A percentile compares a stretch with the other conserved stretches of the same genome.
These are phyloP conservation scores for Psophocarpus tetragonolobus DNA, from an alignment of 306 rosid species.

Conservation along the genomic window DNA sequence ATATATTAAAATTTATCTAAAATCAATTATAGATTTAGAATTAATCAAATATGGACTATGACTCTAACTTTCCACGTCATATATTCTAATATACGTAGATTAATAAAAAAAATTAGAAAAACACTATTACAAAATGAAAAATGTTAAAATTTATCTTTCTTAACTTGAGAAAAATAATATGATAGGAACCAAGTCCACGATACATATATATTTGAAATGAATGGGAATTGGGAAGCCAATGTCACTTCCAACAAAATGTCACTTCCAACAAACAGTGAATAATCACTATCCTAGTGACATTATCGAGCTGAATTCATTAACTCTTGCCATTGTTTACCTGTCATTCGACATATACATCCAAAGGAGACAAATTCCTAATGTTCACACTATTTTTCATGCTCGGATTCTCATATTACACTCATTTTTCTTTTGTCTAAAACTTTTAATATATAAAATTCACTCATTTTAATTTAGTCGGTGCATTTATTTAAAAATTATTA, in stretches of 20 bases:
- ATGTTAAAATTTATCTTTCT: neutral
- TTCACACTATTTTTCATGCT: neutral
- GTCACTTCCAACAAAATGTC: conserved; percentile 11
- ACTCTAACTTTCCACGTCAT: too few relatives aligned
- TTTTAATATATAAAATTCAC: neutral
- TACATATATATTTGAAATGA: conserved; percentile 11
- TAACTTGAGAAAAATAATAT: neutral
- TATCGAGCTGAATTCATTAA: neutral
- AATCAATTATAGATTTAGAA: too few relatives aligned
- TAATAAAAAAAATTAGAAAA: too few relatives aligned
- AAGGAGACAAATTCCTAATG: neutral
- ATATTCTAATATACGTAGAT: too few relatives aligned
- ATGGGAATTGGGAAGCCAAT: neutral
- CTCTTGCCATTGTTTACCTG: neutral
- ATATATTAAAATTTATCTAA: too few relatives aligned
- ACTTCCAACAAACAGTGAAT: neutral
- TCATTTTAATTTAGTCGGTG: neutral
- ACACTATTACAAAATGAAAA: neutral
- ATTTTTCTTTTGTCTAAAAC: neutral
- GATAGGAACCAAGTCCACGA: neutral
- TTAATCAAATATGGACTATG: too few relatives aligned
- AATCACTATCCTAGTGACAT: neutral
- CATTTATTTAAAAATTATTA: neutral
- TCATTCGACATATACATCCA: neutral
- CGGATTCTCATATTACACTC: neutral